phyloP scores from a whole-genome alignment of 495 filamentous ascomycete species.

The Polyplosphaeria fusca region DNA sequence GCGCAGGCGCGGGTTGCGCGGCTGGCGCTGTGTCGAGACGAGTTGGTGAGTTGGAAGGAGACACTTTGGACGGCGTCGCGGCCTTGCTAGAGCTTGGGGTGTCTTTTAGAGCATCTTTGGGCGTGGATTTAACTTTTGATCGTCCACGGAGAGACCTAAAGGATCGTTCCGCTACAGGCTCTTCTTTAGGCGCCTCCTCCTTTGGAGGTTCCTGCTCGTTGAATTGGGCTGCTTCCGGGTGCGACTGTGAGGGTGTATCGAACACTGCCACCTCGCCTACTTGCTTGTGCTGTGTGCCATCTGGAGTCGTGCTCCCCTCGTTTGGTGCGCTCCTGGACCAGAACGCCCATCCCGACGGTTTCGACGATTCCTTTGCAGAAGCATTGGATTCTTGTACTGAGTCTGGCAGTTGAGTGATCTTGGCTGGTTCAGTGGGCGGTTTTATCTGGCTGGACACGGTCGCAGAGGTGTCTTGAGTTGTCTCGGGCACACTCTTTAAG shows the following conservation, averaged over 20 bases:
- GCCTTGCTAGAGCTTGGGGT: conserved; percentile 23
- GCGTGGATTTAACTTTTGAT: conserved; percentile 7
- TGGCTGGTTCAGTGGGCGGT: not conserved
- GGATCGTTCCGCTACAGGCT: conserved; percentile 8
- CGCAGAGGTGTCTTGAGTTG: not conserved
- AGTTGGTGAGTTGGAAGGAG: conserved; percentile 15
- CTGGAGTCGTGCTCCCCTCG: conserved; percentile 38
- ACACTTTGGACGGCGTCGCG: conserved; percentile 18
- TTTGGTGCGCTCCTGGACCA: conserved; percentile 67
- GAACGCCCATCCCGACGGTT: conserved; percentile 78
- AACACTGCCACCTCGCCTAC: conserved; percentile 67
- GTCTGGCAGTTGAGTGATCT: not conserved
- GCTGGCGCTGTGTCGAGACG: conserved; percentile 12
- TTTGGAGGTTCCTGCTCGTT: conserved; percentile 43
- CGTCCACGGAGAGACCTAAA: conserved; percentile 20
- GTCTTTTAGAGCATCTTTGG: conserved; percentile 9
- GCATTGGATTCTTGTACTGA: not conserved
- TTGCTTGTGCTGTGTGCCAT: conserved; percentile 48
- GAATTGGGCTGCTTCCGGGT: conserved; percentile 59
- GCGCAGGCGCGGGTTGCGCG: conserved; percentile 18
- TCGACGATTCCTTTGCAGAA: conserved; percentile 25
- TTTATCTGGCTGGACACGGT: not conserved
- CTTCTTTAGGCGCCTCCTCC: conserved; percentile 16
- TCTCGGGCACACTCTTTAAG: not conserved
- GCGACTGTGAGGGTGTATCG: conserved; percentile 60